phyloP scores from a whole-genome alignment of 129 eudicot species.

The Apium graveolens region DNA sequence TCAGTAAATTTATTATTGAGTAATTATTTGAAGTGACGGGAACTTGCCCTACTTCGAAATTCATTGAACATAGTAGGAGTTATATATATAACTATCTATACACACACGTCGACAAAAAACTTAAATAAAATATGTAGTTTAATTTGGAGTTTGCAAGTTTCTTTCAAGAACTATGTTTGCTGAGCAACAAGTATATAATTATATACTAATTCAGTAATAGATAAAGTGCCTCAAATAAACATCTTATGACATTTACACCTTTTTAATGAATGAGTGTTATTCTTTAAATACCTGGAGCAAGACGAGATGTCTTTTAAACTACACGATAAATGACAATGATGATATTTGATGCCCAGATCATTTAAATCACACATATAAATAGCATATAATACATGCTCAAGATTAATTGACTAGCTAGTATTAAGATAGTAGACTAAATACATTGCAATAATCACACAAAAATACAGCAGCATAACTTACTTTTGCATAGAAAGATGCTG shows the following conservation, averaged over 20 bases:
- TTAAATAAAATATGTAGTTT: not conserved
- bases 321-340: not conserved
- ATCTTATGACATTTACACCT: not conserved
- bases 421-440: not conserved
- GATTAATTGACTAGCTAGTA: not conserved
- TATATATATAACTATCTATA: not conserved
- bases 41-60: not conserved
- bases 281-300: not conserved
- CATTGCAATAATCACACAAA: not conserved
- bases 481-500: conserved; percentile 92
- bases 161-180: not conserved
- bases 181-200: not conserved
- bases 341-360: not conserved
- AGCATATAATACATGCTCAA: not conserved
- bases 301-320: not conserved
- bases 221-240: not conserved
- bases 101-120: not conserved
- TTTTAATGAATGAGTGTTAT: not conserved
- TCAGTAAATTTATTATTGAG: not conserved
- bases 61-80: not conserved
- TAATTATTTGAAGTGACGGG: not conserved
- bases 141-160: not conserved
- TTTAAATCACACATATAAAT: not conserved
- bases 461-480: conserved; percentile 25
- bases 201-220: not conserved